phyloP scores from a whole-genome alignment of 805 yeast species.

The Kazachstania viticola region DNA sequence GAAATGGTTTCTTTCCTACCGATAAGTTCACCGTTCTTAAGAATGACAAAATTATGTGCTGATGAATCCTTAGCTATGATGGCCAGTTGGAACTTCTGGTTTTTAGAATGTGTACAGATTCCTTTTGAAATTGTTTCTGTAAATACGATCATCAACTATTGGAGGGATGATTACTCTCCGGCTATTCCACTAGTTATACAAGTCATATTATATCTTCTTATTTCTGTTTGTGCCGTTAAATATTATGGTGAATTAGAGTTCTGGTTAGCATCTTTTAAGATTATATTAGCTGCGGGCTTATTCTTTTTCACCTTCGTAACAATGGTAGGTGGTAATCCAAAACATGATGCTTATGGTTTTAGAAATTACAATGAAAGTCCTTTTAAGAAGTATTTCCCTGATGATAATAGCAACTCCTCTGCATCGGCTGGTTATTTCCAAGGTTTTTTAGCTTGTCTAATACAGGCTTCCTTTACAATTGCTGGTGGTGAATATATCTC shows the following conservation, averaged over 20 bases:
- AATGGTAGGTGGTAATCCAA: slow-evolving; percentile 83
- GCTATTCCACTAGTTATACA: slow-evolving; percentile 61
- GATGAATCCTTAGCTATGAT: slow-evolving; percentile 66
- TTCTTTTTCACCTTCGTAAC: slow-evolving; percentile 65
- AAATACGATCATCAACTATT: slow-evolving; percentile 64
- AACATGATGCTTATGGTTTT: slow-evolving; percentile 50
- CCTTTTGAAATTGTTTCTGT: slow-evolving; percentile 80
- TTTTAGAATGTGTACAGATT: slow-evolving; percentile 62
- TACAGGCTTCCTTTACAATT: slow-evolving; percentile 65
- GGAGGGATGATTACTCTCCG: slow-evolving; percentile 68
- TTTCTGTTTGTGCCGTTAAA: slow-evolving; percentile 63
- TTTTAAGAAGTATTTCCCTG: slow-evolving; percentile 42
- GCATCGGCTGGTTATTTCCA: slow-evolving; percentile 44
- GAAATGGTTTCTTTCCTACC: slow-evolving; percentile 75
- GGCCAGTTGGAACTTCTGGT: slow-evolving; percentile 74
- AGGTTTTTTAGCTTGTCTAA: slow-evolving; percentile 59
- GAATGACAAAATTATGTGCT: slow-evolving; percentile 62
- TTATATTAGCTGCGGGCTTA: slow-evolving; percentile 63
- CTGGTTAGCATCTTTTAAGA: slow-evolving; percentile 64
- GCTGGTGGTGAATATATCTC: slow-evolving; percentile 83
- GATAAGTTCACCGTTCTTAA: slow-evolving; percentile 62
- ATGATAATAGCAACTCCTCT: slow-evolving; percentile 29
- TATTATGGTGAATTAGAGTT: slow-evolving; percentile 78
- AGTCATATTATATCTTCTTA: slow-evolving; percentile 46
- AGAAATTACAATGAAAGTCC: slow-evolving; percentile 44